These are phyloP conservation scores for Curvularia hawaiiensis DNA, from an alignment of 2,329 filamentous ascomycete species.

Conservation along the genomic window DNA sequence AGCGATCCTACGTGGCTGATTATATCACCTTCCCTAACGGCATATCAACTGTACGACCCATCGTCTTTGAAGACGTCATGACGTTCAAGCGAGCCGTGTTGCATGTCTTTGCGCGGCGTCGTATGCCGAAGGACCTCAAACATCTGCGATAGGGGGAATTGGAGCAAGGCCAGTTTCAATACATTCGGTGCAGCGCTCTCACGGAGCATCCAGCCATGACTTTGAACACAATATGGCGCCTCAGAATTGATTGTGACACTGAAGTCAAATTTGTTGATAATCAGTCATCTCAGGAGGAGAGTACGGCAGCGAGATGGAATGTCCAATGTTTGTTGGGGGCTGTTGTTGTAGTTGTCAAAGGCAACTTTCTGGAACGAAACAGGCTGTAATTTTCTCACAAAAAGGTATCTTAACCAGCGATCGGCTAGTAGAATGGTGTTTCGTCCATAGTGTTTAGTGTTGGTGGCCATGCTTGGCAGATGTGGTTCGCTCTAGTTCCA, in stretches of 20 bases:
- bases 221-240: background rate
- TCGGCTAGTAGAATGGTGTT: conserved; percentile 1
- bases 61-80: background rate
- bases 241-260: background rate
- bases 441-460: conserved; percentile 4
- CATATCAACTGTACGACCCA: conserved; percentile 10
- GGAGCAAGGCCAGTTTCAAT: conserved; percentile 4
- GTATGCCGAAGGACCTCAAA: background rate
- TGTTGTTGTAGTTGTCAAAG: background rate
- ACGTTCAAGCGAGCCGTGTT: conserved; percentile 3
- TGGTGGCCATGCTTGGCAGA: conserved; percentile 4
- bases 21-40: conserved; percentile 18
- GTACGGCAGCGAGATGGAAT: conserved; percentile 3
- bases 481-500: conserved; percentile 6
- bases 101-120: background rate
- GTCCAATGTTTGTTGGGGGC: background rate
- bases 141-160: background rate
- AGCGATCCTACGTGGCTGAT: conserved; percentile 14
- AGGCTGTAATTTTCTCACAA: background rate
- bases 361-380: background rate
- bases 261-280: background rate
- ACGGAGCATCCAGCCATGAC: background rate
- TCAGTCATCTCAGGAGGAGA: background rate
- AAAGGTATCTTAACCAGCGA: background rate
- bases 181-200: background rate